Base-by-base conservation (phyloP, 2,329 filamentous ascomycete genomes). In the Cercospora sesami region DNA sequence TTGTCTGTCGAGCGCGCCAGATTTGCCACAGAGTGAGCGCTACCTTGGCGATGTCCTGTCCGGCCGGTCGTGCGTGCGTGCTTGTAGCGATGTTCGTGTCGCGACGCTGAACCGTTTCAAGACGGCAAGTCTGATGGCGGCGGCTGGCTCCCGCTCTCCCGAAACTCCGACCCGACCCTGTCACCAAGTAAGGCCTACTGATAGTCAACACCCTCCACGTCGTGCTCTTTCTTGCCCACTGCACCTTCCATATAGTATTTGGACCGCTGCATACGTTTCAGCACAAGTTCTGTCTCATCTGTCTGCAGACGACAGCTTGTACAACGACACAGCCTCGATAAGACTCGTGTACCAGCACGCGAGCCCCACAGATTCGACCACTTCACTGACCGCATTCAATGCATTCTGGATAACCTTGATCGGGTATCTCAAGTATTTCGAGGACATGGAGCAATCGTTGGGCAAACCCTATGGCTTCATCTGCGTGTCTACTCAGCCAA, bases 11-110 rank as follows among this genome's bases (percentile, higher is more conserved):
- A 21, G 31, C 28, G 42, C 18, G 36, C 60, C 55, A 65, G 63
- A 31, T 53, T 26, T 42, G 23, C n/a, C 21, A 55, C 23, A 23
- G 30, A 57, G 33, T 65, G 59, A 61, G 64, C 55, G 33, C 39
- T 68, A 70, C 68, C 68, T 68, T 67, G 26, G 53, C 65, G 59
- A 65, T 57, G 51, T 53, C 30, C 26, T n/a, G 59, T 26, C 59
- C 36, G 33, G 59, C 21, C 9, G 18, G 30, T 14, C 45, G 58
- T 51, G 48, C 48, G 58, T 60, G 63, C 26, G 55, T 33, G 63
- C 26, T 45, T 33, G 59, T 26, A 30, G 53, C 23, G 53, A 58
- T 30, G 30, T 58, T 30, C 39, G 45, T 45, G 60, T 63, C 60
- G 60, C 60, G 53, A 26, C 23, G 53, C 28, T 53, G 53, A 60